Base-by-base conservation (phyloP, 2,329 filamentous ascomycete genomes). In the Trichoderma semiorbis region DNA sequence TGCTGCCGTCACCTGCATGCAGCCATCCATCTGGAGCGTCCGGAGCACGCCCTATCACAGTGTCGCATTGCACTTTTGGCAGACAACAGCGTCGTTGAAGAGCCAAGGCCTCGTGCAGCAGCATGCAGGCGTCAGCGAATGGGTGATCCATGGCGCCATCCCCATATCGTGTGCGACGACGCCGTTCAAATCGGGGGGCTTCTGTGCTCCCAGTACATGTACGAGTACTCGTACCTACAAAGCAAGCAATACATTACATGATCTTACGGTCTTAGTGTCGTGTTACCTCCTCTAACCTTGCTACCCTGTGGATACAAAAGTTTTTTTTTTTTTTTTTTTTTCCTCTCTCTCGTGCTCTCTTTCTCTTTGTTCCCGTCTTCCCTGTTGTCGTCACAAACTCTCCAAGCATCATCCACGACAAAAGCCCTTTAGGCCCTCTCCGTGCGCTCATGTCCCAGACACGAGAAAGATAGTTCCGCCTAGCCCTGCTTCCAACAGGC, bases 391-490 rank as follows among this genome's bases (percentile, higher is more conserved):
- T 60, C 55, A 30, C 55, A 32, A 57, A 57, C 53, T 34, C 32
- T 53, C 47, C 58, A 36, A 36, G 58, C 58, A 61, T 61, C 58
- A 61, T 61, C 58, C 62, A 53, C 62, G 43, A 32, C 43, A 65
- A 34, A 21, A 26, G 43, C 50, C 12, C n/a, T n/a, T 24, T 67
- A 50, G 18, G n/a, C 32, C 34, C 58, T 26, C 24, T 26, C 32
- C 32, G 34, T 26, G 32, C 58, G 24, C 32, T 58, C 55, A 50
- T 53, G 63, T 69, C 55, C 36, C 66, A 69, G 66, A 62, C 55
- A 62, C 57, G 66, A 62, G 55, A 62, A 69, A 61, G 57, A 69
- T 62, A 36, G 57, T 69, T 43, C 64, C 65, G 65, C 43, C 39
- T 62, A 69, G 66, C 66, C 66, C 47, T 53, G 57, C 66, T 26